A percentile compares a stretch with the other conserved stretches of the same genome.
These are phyloP conservation scores for Capsella rubella DNA, from an alignment of 441 rosid species.

Conservation along the genomic window DNA sequence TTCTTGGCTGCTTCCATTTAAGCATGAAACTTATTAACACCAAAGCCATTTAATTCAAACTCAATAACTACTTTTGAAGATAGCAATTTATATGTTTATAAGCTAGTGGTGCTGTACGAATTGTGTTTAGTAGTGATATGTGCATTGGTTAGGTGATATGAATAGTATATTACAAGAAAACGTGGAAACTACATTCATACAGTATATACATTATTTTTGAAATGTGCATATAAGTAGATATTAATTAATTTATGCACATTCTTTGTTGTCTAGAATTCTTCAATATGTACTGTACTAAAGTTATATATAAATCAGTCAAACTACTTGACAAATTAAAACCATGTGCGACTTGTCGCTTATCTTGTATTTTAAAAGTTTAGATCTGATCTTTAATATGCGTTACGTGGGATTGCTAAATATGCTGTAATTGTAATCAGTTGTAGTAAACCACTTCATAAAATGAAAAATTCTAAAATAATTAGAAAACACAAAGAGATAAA, in stretches of 20 bases:
- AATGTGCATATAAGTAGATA: constrained; percentile 18
- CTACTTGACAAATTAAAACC: constrained; percentile 31
- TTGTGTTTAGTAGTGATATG: constrained; percentile 8
- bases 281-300: constrained; percentile 5
- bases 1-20: constrained; percentile 25
- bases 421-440: not conserved
- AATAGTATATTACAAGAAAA: constrained; percentile 34
- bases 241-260: constrained; percentile 3
- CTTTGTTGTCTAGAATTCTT: constrained; percentile 21
- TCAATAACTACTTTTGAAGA: constrained; percentile 1
- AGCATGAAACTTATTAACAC: constrained; percentile 1
- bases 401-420: not conserved
- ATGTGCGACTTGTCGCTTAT: constrained; percentile 22
- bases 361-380: not conserved
- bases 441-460: not conserved
- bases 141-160: constrained; percentile 37
- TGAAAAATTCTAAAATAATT: not conserved
- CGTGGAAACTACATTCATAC: constrained; percentile 36
- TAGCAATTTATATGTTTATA: not conserved
- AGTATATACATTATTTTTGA: not conserved
- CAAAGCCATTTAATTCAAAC: not conserved
- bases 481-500: not conserved
- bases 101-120: constrained; percentile 20
- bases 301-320: constrained; percentile 24
- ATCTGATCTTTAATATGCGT: not conserved